Conservation (phyloP, 805 yeast species). For the Maudiozyma turicensis region DNA sequence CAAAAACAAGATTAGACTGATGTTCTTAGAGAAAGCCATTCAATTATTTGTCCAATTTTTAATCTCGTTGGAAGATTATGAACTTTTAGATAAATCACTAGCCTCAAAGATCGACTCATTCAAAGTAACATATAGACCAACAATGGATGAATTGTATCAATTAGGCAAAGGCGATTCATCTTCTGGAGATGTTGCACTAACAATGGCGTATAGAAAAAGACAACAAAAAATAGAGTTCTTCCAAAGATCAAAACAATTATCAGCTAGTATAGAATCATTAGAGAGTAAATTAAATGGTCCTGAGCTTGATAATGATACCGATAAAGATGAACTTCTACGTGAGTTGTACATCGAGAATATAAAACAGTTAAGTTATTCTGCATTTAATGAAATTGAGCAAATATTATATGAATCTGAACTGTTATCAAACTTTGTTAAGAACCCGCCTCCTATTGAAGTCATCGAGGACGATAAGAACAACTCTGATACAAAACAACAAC, state of each 20-base stretch:
- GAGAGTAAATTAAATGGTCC: conserved; percentile 24
- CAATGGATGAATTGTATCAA: conserved; percentile 23
- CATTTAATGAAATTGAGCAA: conserved; percentile 50
- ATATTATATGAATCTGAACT: conserved; percentile 58
- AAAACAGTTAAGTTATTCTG: conserved; percentile 38
- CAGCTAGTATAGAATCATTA: conserved; percentile 34
- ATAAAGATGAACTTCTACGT: conserved; percentile 59
- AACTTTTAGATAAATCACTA: conserved; percentile 34
- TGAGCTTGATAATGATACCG: conserved; percentile 36
- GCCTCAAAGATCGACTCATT: conserved; percentile 32
- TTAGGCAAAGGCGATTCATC: neutral
- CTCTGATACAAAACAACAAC: neutral
- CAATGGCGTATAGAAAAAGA: conserved; percentile 36
- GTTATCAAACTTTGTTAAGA: conserved; percentile 34
- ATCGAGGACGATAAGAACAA: no score
- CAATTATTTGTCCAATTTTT: conserved; percentile 38
- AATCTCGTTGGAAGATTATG: conserved; percentile 36
- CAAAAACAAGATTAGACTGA: conserved; percentile 23
- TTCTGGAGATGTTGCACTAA: neutral
- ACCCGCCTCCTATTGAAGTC: conserved; percentile 9
- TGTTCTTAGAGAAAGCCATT: conserved; percentile 35
- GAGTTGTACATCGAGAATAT: conserved; percentile 47
- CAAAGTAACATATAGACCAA: conserved; percentile 34
- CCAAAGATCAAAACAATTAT: conserved; percentile 49
- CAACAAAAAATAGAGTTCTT: conserved; percentile 64